phyloP scores from a whole-genome alignment of 371 early-diverging fungal genomes.

The Mucor plumbeus region DNA sequence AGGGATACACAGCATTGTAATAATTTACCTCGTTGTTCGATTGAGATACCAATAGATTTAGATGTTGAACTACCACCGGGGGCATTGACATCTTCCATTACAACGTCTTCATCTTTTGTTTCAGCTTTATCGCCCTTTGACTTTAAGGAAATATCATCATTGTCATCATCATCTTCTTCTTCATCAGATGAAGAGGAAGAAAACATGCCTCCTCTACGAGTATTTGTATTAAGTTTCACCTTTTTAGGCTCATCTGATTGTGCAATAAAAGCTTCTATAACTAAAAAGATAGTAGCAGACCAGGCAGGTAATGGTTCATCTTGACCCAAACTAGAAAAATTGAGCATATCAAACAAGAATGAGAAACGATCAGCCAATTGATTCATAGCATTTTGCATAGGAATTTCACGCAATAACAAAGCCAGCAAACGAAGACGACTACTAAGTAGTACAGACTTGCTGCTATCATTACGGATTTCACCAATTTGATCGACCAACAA shows the following conservation, averaged over 20 bases:
- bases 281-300: constrained; percentile 69
- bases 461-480: constrained; percentile 34
- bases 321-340: constrained; percentile 22
- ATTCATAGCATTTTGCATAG: constrained; percentile 55
- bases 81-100: constrained; percentile 27
- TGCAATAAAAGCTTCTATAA: constrained; percentile 72
- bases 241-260: constrained; percentile 68
- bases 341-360: constrained; percentile 53
- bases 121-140: constrained; percentile 6
- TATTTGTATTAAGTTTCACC: constrained; percentile 26
- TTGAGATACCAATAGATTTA: constrained; percentile 15
- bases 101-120: constrained; percentile 22
- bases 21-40: constrained; percentile 43
- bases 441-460: constrained; percentile 39
- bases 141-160: constrained; percentile 18
- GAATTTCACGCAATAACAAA: constrained; percentile 62
- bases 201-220: constrained; percentile 1
- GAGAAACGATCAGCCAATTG: constrained; percentile 48
- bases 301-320: constrained; percentile 52
- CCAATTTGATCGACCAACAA: constrained; percentile 33
- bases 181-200: constrained; percentile 5
- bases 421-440: constrained; percentile 69
- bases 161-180: constrained; percentile 32
- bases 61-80: background rate
- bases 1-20: constrained; percentile 51